Base-by-base conservation (phyloP, 176 grass and related monocot genomes). In the Thinopyrum elongatum region DNA sequence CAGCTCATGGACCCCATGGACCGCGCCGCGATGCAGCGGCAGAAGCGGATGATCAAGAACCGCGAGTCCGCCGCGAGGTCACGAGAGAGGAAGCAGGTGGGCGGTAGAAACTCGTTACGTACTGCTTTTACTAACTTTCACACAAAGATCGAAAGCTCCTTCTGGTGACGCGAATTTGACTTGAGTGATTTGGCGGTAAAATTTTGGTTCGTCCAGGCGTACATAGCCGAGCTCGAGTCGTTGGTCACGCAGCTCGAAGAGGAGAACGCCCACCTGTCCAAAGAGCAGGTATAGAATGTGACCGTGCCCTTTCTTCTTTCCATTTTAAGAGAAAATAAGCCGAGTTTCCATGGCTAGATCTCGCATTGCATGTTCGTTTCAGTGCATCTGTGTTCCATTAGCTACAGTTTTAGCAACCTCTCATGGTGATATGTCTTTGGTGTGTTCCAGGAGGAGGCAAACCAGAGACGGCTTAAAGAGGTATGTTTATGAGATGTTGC, bases 31-130 rank as follows among this genome's bases (percentile, higher is more conserved):
- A 72, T 96, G 79, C 97, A 99, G 70, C 85, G 94, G 41, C 92
- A 99, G 87, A 99, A 99, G 85, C 86, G 97, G 36, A 99, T 99
- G 97, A 99, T 99, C 22, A 99, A 99, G 60, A 99, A 99, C 84
- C 87, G 97, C 70, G 97, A 99, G 79, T 99, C 97, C 1, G 94
- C 97, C 5, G 97, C 94, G 53, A 89, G 97, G 85, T 99, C 97
- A n/a, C 95, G 97, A 53, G 97, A 99, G 88, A 92, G 97, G 65
- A 99, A 99, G 77, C 97, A 99, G 92, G 97, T 96, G 69, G 27
- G 75, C 55, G 23, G 28, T 16, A n/a, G 64, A 74, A 21, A 6
- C 33, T 51, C 66, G 39, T 44, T 16, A n/a, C 67, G 46, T 49
- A 16, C 47, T 51, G 47, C 15, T 17, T 17, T 51, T 17, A 49